Evolutionary conservation across 768 basidiomycete genomes (phyloP).

Genomic region (Panus rudis): DNA sequence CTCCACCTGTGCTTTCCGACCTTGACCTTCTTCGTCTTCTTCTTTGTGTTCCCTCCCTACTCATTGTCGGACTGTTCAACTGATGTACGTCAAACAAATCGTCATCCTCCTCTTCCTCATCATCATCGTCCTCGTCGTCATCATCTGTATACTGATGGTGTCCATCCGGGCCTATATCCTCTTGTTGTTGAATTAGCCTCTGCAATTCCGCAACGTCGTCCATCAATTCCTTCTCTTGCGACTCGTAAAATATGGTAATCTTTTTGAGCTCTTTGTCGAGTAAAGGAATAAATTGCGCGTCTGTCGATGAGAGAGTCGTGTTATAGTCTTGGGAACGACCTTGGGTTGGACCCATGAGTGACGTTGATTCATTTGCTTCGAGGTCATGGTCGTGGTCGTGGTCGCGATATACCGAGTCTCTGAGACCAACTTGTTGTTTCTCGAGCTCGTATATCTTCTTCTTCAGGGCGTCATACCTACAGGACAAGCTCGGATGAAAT

Average conservation of each 20-base stretch:
- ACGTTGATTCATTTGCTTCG: constrained; percentile 55
- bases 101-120: constrained; percentile 41
- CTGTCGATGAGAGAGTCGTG: constrained; percentile 41
- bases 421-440: constrained; percentile 56
- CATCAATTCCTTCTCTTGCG: constrained; percentile 66
- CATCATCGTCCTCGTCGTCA: constrained; percentile 50
- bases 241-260: constrained; percentile 71
- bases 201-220: constrained; percentile 55
- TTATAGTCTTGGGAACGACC: too few relatives aligned
- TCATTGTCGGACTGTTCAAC: constrained; percentile 18
- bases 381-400: constrained; percentile 49
- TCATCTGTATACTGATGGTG: constrained; percentile 51
- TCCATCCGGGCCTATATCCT: constrained; percentile 46
- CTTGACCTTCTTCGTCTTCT: constrained; percentile 10
- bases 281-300: constrained; percentile 61
- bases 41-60: constrained; percentile 20
- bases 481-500: background rate
- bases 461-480: constrained; percentile 80
- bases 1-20: constrained; percentile 11
- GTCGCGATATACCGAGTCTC: too few relatives aligned
- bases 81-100: too few relatives aligned
- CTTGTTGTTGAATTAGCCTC: constrained; percentile 48
- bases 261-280: constrained; percentile 81
- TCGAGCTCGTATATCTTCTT: constrained; percentile 82
- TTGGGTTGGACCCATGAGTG: constrained; percentile 41